These are phyloP conservation scores for Abelmoschus esculentus DNA, from an alignment of 345 rosid species.

Conservation along the genomic window DNA sequence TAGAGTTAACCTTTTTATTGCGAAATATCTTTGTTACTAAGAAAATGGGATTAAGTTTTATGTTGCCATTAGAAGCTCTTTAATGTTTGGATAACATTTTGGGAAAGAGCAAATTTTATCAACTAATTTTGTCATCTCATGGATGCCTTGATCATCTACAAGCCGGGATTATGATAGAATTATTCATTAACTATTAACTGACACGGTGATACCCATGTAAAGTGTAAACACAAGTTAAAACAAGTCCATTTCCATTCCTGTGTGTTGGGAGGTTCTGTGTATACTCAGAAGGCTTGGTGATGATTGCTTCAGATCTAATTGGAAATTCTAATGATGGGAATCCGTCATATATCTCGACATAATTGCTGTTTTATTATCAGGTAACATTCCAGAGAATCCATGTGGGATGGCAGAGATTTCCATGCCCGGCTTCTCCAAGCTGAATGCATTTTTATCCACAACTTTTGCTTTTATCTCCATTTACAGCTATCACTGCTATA, in stretches of 20 bases:
- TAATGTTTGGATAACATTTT: neutral
- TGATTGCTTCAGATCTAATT: neutral
- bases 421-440: neutral
- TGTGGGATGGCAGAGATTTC: neutral
- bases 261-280: neutral
- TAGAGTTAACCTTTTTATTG: neutral
- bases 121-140: neutral
- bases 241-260: neutral
- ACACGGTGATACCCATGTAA: neutral
- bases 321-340: neutral
- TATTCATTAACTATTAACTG: neutral
- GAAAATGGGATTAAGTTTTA: neutral
- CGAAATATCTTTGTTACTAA: neutral
- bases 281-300: slow-evolving; percentile 4
- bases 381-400: neutral
- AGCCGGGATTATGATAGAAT: neutral
- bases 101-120: neutral
- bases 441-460: slow-evolving; percentile 1
- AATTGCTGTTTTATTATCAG: neutral
- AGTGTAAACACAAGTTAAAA: neutral
- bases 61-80: neutral
- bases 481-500: neutral
- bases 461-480: neutral
- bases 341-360: neutral
- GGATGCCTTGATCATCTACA: neutral